Base-by-base conservation (phyloP, 176 grass and related monocot species). In the Neostapfia colusana region DNA sequence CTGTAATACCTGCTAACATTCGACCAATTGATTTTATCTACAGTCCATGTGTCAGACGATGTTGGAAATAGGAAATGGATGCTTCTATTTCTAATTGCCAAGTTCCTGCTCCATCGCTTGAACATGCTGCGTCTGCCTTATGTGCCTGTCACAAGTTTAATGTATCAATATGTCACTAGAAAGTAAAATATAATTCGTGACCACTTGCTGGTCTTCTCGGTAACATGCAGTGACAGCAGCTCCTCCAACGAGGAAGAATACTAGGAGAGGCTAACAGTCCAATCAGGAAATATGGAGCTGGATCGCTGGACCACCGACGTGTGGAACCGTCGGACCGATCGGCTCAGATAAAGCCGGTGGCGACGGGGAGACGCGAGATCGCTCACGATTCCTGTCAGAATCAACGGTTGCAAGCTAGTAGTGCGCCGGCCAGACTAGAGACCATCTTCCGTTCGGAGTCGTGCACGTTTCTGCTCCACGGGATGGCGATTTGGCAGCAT, bases 331-430 rank as follows among this genome's bases (percentile, higher is more conserved):
- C 18, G 49, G 49, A 20, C 49, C 23, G 54, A 21, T 24, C 54
- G 4, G 9, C 21, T 58, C 21, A 58, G 21, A 23, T 26, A 58
- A 26, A 45, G n/a, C 20, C 20, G 10, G n/a, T 67, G 39, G 13
- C 23, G 66, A 45, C 41, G 41, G 14, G 23, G 23, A 26, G 4
- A 63, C 28, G 26, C 26, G 60, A 63, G 5, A 36, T 36, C 41
- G 44, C 27, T 50, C 25, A 50, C 26, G 45, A 11, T 70, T 49
- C 72, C 73, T 59, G 57, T 62, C 73, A 62, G 25, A 31, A 45
- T 44, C 55, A 3, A 20, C 0, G 16, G 15, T 4, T 42, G 55
- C 26, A 54, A 31, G 31, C 73, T 57, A 4, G 72, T 57, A 4
- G 72, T 42, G 55, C 40, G 10, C 38, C 9, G 16, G 41, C 26